Percentiles rank a stretch among this genome's conserved stretches.
phyloP scores from a whole-genome alignment of 164 flowering plant genomes.

The Berberis thunbergii region DNA sequence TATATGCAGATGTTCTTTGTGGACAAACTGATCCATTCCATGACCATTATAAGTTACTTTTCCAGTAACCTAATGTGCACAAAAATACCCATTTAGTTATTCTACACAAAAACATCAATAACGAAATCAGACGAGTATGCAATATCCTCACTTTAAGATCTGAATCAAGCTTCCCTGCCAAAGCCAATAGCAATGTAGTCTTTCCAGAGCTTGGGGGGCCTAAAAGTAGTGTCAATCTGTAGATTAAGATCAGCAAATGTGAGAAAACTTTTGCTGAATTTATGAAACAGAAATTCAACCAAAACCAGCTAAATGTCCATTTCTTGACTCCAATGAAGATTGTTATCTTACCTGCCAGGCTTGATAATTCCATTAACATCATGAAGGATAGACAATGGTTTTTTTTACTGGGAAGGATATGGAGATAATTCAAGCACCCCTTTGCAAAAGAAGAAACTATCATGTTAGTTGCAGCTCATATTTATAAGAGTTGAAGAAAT shows the following conservation, averaged over 20 bases:
- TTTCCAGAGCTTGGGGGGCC: slow-evolving; percentile 55
- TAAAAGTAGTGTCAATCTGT: slow-evolving; percentile 28
- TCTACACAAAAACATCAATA: background rate
- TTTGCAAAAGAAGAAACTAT: slow-evolving; percentile 3
- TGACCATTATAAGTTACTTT: slow-evolving; percentile 64
- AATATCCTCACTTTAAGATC: slow-evolving; percentile 23
- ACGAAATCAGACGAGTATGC: background rate
- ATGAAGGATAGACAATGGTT: slow-evolving; percentile 38
- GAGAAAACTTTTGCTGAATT: background rate
- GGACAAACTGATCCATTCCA: slow-evolving; percentile 58
- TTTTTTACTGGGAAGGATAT: slow-evolving; percentile 40
- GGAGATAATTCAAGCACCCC: slow-evolving; percentile 34
- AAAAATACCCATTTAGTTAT: background rate
- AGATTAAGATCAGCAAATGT: background rate
- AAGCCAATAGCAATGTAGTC: slow-evolving; percentile 39
- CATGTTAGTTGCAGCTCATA: background rate
- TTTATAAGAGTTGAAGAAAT: background rate
- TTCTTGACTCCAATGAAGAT: background rate
- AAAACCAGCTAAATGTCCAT: background rate
- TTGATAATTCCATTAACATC: slow-evolving; percentile 61
- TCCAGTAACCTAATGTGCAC: slow-evolving; percentile 33
- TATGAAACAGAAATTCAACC: background rate
- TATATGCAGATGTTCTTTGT: slow-evolving; percentile 54
- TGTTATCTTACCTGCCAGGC: slow-evolving; percentile 32
- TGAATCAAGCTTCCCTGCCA: slow-evolving; percentile 40